Base-by-base conservation (phyloP, 331 rosid species). In the Pyrus hybrid region DNA sequence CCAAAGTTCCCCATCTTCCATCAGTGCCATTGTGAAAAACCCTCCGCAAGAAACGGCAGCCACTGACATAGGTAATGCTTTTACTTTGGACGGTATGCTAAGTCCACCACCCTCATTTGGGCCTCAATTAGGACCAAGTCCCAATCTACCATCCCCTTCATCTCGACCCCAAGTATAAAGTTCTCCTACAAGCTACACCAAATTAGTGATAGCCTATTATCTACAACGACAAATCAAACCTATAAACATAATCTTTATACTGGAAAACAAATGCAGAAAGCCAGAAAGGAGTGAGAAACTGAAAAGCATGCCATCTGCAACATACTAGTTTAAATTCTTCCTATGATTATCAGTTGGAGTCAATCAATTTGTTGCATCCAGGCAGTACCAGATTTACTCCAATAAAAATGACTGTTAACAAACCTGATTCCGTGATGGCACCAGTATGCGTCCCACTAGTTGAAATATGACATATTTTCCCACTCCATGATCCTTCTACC, bases 81-180 rank as follows among this genome's bases (percentile, higher is more conserved):
- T 86, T 63, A 92, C 95, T 84, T 87, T 90, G 82, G 84, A 87
- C 66, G 97, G 96, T 77, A 83, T 81, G 78, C 97, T 89, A 79
- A 87, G 87, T 56, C 99, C 96, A 56, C 97, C 99, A 33, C 90
- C 93, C 47, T 94, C 95, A 80, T 90, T 88, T 75, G 97, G 96
- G 71, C 97, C 99, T 30, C 91, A 81, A 73, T 83, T 86, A 67
- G 96, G 96, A 83, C 98, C 98, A 74, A 93, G 93, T 67, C 97
- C 98, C 83, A 93, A 91, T 77, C 97, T 87, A 51, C 98, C 98
- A 70, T 93, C 97, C 53, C 92, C 97, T 86, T 91, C 97, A 71
- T 93, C 98, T 80, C 98, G 89, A 68, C 98, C 98, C 97, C 98
- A 93, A 29, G 86, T 85, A 83, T 90, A 93, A 71, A 93, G 87